These are phyloP conservation scores for Endocladia muricata DNA, from an alignment of 31 red algal genomes.

Conservation along the genomic window DNA sequence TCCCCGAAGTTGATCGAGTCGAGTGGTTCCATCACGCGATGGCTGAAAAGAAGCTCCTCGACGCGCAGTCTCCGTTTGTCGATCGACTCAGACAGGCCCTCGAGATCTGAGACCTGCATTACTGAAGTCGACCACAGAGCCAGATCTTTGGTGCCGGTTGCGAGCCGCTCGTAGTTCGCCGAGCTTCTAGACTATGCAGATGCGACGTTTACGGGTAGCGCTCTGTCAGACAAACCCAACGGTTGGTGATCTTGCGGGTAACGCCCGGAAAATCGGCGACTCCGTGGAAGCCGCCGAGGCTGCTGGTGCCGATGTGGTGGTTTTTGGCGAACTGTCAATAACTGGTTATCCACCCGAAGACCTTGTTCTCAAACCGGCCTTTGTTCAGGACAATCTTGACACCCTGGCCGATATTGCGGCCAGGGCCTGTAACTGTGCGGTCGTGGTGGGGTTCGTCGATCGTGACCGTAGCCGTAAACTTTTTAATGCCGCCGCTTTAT, in stretches of 20 bases:
- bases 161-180: too few species aligned
- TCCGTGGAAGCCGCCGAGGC: background rate
- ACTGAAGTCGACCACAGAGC: too few species aligned
- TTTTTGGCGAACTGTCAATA: background rate
- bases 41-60: too few species aligned
- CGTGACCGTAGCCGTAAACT: background rate
- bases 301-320: background rate
- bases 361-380: background rate
- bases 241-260: slow-evolving; percentile 8
- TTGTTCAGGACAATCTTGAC: background rate
- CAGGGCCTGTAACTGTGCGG: background rate
- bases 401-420: background rate
- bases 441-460: background rate
- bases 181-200: too few species aligned
- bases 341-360: slow-evolving; percentile 12
- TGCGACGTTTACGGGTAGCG: too few species aligned
- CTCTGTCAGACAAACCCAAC: background rate
- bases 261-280: background rate
- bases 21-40: too few species aligned
- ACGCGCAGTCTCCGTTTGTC: too few species aligned
- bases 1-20: too few species aligned
- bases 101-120: too few species aligned
- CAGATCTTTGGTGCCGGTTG: too few species aligned
- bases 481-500: background rate
- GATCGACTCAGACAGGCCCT: too few species aligned